A percentile compares a stretch with the other conserved stretches of the same genome.
These are phyloP conservation scores for Fimicolochytrium jonesii DNA, from an alignment of 192 early-diverging fungal genomes.

Conservation along the genomic window DNA sequence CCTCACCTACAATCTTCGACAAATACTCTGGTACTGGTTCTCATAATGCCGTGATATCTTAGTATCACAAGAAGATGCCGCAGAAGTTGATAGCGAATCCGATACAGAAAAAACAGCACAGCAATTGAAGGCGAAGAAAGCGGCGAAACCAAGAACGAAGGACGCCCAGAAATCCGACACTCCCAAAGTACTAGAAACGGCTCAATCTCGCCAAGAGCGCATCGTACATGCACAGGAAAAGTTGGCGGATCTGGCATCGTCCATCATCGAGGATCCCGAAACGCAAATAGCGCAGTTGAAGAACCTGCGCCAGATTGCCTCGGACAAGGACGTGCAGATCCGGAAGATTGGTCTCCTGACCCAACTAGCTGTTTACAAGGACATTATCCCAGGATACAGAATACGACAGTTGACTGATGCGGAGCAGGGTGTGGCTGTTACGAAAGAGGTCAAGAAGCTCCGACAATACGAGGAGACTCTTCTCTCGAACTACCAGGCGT, in stretches of 20 bases:
- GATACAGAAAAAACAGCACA: too few species aligned
- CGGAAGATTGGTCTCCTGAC: constrained; percentile 77
- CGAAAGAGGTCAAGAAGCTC: constrained; percentile 86
- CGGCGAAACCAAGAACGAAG: too few species aligned
- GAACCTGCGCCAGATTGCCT: constrained; percentile 60
- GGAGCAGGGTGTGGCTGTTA: constrained; percentile 70
- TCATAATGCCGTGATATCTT: too few species aligned
- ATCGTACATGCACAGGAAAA: constrained; percentile 55
- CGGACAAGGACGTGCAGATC: constrained; percentile 59
- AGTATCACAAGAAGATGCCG: too few species aligned
- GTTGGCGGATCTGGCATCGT: constrained; percentile 74
- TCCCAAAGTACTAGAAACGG: too few species aligned
- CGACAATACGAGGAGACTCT: constrained; percentile 82
- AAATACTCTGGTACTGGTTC: too few species aligned
- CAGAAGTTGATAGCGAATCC: too few species aligned
- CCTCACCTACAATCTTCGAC: too few species aligned
- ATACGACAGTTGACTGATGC: constrained; percentile 82
- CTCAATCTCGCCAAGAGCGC: constrained; percentile 16
- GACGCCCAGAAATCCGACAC: too few species aligned
- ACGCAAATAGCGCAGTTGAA: constrained; percentile 64
- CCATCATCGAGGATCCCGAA: constrained; percentile 81
- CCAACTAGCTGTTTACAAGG: constrained; percentile 89
- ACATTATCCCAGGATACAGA: constrained; percentile 91
- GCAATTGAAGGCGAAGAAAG: too few species aligned
- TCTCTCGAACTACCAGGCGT: constrained; percentile 78